Evolutionary conservation across 345 rosid species (phyloP).

Genomic region (Eucalyptus shirleyi): DNA sequence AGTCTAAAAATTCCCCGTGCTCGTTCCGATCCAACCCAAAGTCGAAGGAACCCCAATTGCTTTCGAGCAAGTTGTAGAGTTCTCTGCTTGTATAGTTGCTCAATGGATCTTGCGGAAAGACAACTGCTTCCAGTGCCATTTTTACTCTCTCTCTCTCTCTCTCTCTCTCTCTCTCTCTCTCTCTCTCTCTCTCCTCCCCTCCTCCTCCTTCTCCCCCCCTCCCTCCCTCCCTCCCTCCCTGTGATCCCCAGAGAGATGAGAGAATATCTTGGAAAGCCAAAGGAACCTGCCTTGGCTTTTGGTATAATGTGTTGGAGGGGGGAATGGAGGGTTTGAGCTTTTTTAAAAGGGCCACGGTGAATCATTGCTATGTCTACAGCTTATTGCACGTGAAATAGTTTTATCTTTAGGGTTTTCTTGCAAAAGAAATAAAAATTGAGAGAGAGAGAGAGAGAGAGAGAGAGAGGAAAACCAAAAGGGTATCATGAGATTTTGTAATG

Average conservation of each 20-base stretch:
- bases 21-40: neutral
- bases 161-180: neutral
- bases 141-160: neutral
- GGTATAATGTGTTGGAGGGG: neutral
- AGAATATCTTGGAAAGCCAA: neutral
- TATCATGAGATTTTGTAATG: neutral
- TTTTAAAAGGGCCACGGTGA: slow-evolving; percentile 16
- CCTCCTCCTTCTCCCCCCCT: neutral
- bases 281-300: neutral
- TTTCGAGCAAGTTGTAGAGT: slow-evolving; percentile 24
- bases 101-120: slow-evolving; percentile 40
- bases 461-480: neutral
- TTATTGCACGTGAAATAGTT: slow-evolving; percentile 30
- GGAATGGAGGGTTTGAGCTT: slow-evolving; percentile 9
- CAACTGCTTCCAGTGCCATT: slow-evolving; percentile 73
- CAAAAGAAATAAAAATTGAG: neutral
- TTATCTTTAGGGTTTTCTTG: neutral
- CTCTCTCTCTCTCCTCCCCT: neutral
- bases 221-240: neutral
- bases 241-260: neutral
- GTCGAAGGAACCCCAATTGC: slow-evolving; percentile 15
- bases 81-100: slow-evolving; percentile 19
- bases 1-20: slow-evolving; percentile 19
- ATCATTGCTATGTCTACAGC: slow-evolving; percentile 7
- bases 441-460: neutral